Percentiles rank a stretch among this genome's conserved stretches.
Evolutionary conservation across 352 stramenopile genomes (phyloP).

Genomic region (Phytophthora fragariaefolia): DNA sequence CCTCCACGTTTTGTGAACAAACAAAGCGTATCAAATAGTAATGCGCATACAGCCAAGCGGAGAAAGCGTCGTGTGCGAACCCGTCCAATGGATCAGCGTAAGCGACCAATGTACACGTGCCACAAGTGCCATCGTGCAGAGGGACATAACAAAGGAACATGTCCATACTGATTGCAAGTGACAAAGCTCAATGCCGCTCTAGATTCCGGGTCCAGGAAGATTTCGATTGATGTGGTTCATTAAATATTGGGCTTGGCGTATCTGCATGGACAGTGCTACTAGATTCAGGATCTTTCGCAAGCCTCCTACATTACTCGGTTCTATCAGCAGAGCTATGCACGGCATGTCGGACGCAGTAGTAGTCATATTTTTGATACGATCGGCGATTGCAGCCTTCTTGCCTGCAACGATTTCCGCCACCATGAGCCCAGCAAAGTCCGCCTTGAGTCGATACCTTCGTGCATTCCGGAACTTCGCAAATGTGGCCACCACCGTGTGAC

Average conservation of each 20-base stretch:
- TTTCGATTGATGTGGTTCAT: constrained; percentile 13
- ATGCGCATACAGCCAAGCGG: constrained; percentile 15
- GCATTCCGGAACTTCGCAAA: constrained; percentile 61
- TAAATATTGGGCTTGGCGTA: constrained; percentile 18
- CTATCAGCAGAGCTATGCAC: not conserved
- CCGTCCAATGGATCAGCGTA: constrained; percentile 41
- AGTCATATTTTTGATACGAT: constrained; percentile 70
- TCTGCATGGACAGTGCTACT: not conserved
- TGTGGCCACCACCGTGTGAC: constrained; percentile 69
- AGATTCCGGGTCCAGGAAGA: not conserved
- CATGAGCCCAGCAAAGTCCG: constrained; percentile 73
- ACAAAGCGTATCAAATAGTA: not conserved
- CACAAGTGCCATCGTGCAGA: constrained; percentile 55
- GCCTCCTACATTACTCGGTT: not conserved
- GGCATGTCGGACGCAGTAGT: constrained; percentile 58
- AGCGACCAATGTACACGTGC: constrained; percentile 61
- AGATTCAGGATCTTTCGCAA: constrained; percentile 10
- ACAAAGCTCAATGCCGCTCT: not conserved
- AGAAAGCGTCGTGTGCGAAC: constrained; percentile 47
- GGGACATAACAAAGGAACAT: constrained; percentile 62
- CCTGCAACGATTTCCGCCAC: constrained; percentile 63
- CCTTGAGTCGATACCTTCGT: constrained; percentile 68
- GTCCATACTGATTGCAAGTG: constrained; percentile 37
- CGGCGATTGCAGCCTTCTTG: constrained; percentile 59
- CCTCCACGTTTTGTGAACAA: constrained; percentile 38